Evolutionary conservation across 768 basidiomycete genomes (phyloP).

Genomic region (Leucosporidium scottii): DNA sequence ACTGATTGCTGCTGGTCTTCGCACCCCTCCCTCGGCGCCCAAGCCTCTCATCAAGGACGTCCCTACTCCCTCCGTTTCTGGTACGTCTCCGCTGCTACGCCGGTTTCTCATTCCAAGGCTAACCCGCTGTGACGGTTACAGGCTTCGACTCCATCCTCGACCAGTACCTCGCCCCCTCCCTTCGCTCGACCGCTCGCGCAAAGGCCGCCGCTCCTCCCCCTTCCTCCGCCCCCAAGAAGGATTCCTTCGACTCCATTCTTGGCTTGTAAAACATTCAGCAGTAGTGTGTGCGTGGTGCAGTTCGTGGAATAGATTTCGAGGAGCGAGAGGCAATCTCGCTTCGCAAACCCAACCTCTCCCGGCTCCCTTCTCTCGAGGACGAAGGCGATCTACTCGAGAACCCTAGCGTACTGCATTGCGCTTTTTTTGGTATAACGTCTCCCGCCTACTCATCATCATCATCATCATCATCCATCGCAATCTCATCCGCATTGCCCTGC

Average conservation of each 20-base stretch:
- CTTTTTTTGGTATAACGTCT: not conserved
- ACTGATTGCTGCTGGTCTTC: conserved; percentile 25
- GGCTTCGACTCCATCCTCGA: conserved; percentile 33
- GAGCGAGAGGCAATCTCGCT: not conserved
- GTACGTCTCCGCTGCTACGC: not conserved
- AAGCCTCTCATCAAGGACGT: conserved; percentile 3
- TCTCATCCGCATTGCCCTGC: conserved; percentile 68
- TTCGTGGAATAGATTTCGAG: not conserved
- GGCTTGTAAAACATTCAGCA: not conserved
- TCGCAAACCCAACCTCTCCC: not conserved
- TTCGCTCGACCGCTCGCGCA: not conserved
- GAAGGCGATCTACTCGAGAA: not conserved
- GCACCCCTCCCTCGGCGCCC: not conserved
- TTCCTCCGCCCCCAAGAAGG: not conserved
- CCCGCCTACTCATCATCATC: conserved; percentile 9
- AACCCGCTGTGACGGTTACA: not conserved
- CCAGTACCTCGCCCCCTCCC: conserved; percentile 26
- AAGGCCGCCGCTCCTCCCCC: not conserved
- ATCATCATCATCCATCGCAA: conserved; percentile 71
- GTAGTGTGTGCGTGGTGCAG: not conserved
- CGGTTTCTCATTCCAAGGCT: not conserved
- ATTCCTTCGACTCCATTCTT: not conserved
- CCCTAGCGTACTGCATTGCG: not conserved
- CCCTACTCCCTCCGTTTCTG: not conserved
- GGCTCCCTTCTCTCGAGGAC: not conserved